phyloP scores from a whole-genome alignment of 768 basidiomycete species.

The Pulveroboletus sp. region DNA sequence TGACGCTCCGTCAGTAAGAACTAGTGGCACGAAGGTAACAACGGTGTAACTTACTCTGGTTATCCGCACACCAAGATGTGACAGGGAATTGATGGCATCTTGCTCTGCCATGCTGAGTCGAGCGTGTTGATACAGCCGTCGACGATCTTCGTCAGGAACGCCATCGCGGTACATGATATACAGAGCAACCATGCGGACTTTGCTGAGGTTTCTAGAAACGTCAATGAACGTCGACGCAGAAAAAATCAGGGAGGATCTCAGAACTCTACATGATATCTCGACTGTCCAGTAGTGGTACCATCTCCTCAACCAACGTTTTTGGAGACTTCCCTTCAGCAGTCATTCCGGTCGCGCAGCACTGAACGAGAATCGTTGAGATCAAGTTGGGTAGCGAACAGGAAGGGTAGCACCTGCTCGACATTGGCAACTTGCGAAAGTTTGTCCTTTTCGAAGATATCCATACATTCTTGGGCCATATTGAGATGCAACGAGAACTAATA shows the following conservation, averaged over 20 bases:
- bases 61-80: conserved; percentile 78
- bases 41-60: conserved; percentile 53
- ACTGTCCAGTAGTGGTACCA: conserved; percentile 94
- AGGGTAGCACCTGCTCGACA: conserved; percentile 74
- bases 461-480: conserved; percentile 97
- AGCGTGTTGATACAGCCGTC: conserved; percentile 93
- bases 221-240: not conserved
- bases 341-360: conserved; percentile 92
- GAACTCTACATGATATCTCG: conserved; percentile 69
- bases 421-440: conserved; percentile 78
- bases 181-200: conserved; percentile 93
- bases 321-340: conserved; percentile 93
- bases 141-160: conserved; percentile 96
- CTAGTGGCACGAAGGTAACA: not conserved
- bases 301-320: conserved; percentile 92
- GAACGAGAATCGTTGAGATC: conserved; percentile 1
- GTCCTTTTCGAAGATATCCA: conserved; percentile 86
- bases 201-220: conserved; percentile 68
- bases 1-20: not conserved
- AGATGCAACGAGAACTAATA: conserved; percentile 89
- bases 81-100: conserved; percentile 87
- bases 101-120: conserved; percentile 82
- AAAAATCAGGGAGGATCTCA: not conserved
- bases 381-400: not conserved
- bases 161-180: conserved; percentile 95